Base-by-base conservation (phyloP, 2,329 filamentous ascomycete species). In the Claviceps africana region DNA sequence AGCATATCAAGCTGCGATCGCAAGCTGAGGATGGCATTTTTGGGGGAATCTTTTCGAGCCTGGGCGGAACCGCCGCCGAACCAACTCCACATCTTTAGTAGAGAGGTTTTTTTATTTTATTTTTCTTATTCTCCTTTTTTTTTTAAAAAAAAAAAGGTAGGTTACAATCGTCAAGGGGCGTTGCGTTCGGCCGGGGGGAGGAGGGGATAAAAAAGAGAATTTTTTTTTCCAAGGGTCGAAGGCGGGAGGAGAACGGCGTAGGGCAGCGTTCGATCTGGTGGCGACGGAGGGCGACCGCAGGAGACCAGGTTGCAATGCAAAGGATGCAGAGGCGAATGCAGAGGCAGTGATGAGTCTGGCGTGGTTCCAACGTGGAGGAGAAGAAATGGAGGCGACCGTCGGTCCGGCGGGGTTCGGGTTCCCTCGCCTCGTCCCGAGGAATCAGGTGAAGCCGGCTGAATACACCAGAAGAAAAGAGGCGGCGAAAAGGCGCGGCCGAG, bases 1-100 rank as follows among this genome's bases (percentile, higher is more conserved):
- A 98, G 78, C 90, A 97, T 97, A 62, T 96, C 91, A 45, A 97
- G 78, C 73, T 96, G 91, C 64, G 85, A 79, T 61, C 93, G 82
- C 64, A 98, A 74, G 55, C 80, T 81, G 53, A 98, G 76, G 63
- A 98, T 98, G 60, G 93, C 93, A 75, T 95, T 93, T 79, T 98
- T 98, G 53, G 93, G 88, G 55, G 82, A 85, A 72, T 96, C 88
- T 74, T 94, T 95, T 73, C 84, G 83, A 77, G 88, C 88, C 72
- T 89, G 83, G 61, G 83, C 83, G 62, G 81, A 79, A 59, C 79
- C 81, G 64, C 88, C 88, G 70, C 91, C 89, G 68, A 96, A 95
- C 88, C 90, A 96, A 72, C 85, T 82, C 85, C 86, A 83, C 80
- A 83, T 83, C 57, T 62, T 74, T n/a, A n/a, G n/a, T n/a, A n/a